Percentiles rank a stretch among this genome's conserved stretches.
These are phyloP conservation scores for Neopestalotiopsis sp. DNA, from an alignment of 2,329 filamentous ascomycete species.

Conservation along the genomic window DNA sequence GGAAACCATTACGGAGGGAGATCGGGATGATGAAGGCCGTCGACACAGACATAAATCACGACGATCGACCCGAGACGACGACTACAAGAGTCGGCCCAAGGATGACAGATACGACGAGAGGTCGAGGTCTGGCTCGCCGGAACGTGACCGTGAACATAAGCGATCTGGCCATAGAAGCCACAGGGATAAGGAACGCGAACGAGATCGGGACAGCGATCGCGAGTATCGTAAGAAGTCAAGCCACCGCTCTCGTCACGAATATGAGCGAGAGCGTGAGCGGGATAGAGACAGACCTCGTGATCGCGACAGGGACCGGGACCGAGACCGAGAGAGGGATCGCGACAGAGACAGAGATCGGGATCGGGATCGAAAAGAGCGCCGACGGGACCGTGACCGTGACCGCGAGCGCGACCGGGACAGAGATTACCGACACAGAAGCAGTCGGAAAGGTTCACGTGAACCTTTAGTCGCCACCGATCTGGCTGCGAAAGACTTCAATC, in stretches of 20 bases:
- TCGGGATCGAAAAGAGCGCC: slow-evolving; percentile 35
- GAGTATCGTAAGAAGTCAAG: slow-evolving; percentile 42
- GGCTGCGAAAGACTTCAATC: slow-evolving; percentile 46
- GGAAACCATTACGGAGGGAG: slow-evolving; percentile 49
- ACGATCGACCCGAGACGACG: slow-evolving; percentile 50
- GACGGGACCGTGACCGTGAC: slow-evolving; percentile 38
- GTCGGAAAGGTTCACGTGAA: slow-evolving; percentile 39
- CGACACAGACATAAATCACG: slow-evolving; percentile 56
- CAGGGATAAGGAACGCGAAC: slow-evolving; percentile 47
- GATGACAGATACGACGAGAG: slow-evolving; percentile 55
- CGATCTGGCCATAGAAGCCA: slow-evolving; percentile 51
- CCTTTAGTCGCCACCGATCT: slow-evolving; percentile 36
- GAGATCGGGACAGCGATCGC: slow-evolving; percentile 36
- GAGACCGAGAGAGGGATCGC: slow-evolving; percentile 41
- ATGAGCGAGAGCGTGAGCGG: slow-evolving; percentile 44
- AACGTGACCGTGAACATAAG: slow-evolving; percentile 47
- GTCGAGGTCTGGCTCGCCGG: slow-evolving; percentile 69
- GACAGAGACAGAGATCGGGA: slow-evolving; percentile 41
- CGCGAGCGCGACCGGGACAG: slow-evolving; percentile 36
- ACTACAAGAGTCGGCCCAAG: slow-evolving; percentile 42
- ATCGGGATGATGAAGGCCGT: slow-evolving; percentile 54
- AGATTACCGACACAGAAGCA: slow-evolving; percentile 37
- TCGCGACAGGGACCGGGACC: slow-evolving; percentile 44
- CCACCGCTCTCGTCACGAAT: slow-evolving; percentile 48
- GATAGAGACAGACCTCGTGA: slow-evolving; percentile 41